Conservation (phyloP, 1,139 yeast genomes). For the Diutina pseudorugosa region DNA sequence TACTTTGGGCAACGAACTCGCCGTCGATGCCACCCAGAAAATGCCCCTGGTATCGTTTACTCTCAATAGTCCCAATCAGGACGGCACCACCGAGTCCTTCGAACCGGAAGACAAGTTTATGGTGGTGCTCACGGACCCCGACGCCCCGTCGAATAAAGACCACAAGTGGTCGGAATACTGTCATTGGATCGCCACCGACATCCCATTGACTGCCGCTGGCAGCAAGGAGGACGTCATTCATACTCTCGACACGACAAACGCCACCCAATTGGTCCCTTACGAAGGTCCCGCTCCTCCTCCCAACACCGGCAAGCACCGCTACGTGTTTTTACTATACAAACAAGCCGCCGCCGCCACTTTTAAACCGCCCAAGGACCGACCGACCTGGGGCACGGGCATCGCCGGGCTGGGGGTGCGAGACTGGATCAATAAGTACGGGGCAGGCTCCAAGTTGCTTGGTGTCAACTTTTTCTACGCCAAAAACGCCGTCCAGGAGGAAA, state of each 20-base stretch:
- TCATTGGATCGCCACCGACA: constrained; percentile 63
- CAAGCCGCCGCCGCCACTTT: constrained; percentile 32
- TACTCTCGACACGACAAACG: neutral
- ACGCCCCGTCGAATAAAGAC: constrained; percentile 78
- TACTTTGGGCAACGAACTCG: constrained; percentile 66
- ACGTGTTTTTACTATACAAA: constrained; percentile 62
- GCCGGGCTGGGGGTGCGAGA: constrained; percentile 69
- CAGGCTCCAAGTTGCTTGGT: constrained; percentile 50
- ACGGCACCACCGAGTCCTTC: constrained; percentile 18
- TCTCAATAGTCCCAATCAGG: constrained; percentile 31
- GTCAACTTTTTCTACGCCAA: constrained; percentile 75
- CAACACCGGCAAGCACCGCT: constrained; percentile 73
- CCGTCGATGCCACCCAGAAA: constrained; percentile 52
- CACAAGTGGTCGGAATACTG: constrained; percentile 82
- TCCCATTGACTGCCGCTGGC: constrained; percentile 17
- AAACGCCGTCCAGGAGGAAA: constrained; percentile 17
- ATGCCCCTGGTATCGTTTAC: constrained; percentile 59
- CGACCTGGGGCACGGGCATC: constrained; percentile 75
- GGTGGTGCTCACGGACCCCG: constrained; percentile 80
- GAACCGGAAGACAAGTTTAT: constrained; percentile 42
- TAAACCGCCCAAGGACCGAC: constrained; percentile 43
- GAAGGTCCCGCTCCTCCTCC: constrained; percentile 81
- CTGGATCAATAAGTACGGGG: constrained; percentile 55
- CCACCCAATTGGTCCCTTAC: constrained; percentile 22
- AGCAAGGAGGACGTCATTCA: neutral